Conservation (phyloP, 2,329 filamentous ascomycete genomes). For the Ceratocystis huliohia region DNA sequence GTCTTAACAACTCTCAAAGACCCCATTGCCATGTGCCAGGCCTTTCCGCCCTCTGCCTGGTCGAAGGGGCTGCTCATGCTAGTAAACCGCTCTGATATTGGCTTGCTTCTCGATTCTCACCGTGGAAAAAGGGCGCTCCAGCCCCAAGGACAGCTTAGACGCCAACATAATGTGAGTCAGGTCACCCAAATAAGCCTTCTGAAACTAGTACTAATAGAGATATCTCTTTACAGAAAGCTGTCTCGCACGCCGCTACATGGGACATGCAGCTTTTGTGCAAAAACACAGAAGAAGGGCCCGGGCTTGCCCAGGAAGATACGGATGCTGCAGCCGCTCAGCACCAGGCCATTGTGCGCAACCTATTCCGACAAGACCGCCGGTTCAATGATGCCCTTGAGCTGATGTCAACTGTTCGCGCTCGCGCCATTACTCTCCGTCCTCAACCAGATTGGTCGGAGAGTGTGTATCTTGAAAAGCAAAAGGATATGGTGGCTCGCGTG, state of each 20-base stretch:
- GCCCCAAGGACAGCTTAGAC: neutral
- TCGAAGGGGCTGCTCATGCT: conserved; percentile 56
- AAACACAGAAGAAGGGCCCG: conserved; percentile 46
- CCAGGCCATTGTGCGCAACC: conserved; percentile 66
- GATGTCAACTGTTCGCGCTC: conserved; percentile 71
- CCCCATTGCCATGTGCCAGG: conserved; percentile 70
- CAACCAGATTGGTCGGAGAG: conserved; percentile 72
- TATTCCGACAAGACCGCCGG: conserved; percentile 85
- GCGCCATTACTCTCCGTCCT: conserved; percentile 63
- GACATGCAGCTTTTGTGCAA: conserved; percentile 71
- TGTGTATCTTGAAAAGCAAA: conserved; percentile 81
- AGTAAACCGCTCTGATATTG: conserved; percentile 71
- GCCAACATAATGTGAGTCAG: neutral
- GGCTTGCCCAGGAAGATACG: conserved; percentile 45
- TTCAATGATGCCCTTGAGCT: conserved; percentile 75
- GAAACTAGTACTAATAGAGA: conserved; percentile 9
- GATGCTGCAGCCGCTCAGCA: conserved; percentile 75
- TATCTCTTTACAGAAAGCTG: conserved; percentile 26
- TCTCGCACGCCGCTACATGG: conserved; percentile 53
- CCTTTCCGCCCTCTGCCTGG: conserved; percentile 70
- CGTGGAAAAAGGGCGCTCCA: conserved; percentile 22
- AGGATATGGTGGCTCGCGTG: conserved; percentile 73
- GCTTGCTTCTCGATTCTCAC: conserved; percentile 42
- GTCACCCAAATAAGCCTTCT: neutral
- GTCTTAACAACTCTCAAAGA: conserved; percentile 72